phyloP scores from a whole-genome alignment of 2,329 filamentous ascomycete species.

The Calonectria honghensis region DNA sequence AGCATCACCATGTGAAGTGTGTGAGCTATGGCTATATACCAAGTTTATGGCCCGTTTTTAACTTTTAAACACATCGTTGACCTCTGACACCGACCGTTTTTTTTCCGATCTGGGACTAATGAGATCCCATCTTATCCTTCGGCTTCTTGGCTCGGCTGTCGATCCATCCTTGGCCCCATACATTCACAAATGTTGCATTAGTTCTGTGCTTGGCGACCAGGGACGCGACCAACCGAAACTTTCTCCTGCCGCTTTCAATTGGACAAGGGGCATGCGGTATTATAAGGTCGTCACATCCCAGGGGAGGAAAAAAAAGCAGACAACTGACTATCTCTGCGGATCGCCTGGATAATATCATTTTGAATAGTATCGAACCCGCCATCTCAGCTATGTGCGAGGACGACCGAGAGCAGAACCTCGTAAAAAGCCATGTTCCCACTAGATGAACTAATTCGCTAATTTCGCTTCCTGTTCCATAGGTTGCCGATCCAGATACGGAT shows the following conservation, averaged over 20 bases:
- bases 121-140: neutral
- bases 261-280: constrained; percentile 15
- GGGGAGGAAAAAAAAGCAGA: neutral
- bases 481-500: constrained; percentile 31
- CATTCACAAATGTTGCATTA: constrained; percentile 4
- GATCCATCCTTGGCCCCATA: neutral
- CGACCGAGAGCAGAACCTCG: neutral
- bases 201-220: constrained; percentile 4
- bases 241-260: constrained; percentile 9
- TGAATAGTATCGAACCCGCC: neutral
- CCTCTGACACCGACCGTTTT: neutral
- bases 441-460: neutral
- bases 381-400: neutral
- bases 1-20: neutral
- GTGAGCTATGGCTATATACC: neutral
- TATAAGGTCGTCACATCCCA: constrained; percentile 1
- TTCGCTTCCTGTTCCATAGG: neutral
- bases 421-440: neutral
- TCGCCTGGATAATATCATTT: neutral
- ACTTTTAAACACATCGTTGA: neutral
- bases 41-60: neutral
- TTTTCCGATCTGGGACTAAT: neutral
- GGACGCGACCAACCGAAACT: constrained; percentile 3
- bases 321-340: neutral
- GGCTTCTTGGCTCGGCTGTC: neutral